These are phyloP conservation scores for Calonectria crousiana DNA, from an alignment of 2,329 filamentous ascomycete genomes.

Conservation along the genomic window DNA sequence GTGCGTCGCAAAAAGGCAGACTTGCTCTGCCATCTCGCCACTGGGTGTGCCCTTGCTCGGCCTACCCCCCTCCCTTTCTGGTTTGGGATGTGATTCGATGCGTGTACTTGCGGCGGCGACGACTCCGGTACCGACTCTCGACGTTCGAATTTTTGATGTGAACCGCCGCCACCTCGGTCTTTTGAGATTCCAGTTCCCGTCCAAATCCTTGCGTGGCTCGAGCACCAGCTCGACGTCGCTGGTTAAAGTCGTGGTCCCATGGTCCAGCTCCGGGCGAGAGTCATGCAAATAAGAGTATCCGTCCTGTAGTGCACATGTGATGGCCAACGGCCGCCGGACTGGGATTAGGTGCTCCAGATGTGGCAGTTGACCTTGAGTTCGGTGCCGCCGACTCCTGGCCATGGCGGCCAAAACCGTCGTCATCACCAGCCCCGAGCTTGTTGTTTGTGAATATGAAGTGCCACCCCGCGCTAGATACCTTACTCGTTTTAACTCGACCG, in stretches of 20 bases:
- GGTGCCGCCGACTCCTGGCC: slow-evolving; percentile 43
- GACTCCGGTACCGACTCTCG: slow-evolving; percentile 31
- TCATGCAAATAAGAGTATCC: slow-evolving; percentile 38
- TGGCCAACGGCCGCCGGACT: slow-evolving; percentile 42
- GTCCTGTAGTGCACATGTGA: slow-evolving; percentile 42
- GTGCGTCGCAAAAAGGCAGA: neutral
- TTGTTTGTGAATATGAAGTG: slow-evolving; percentile 12
- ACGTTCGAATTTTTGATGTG: slow-evolving; percentile 32
- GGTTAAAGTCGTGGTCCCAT: slow-evolving; percentile 37
- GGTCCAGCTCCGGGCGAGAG: slow-evolving; percentile 41
- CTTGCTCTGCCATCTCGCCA: slow-evolving; percentile 18
- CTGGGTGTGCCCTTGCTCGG: slow-evolving; percentile 14
- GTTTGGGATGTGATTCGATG: slow-evolving; percentile 29
- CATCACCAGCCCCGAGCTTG: slow-evolving; percentile 8
- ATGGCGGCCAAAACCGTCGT: slow-evolving; percentile 18
- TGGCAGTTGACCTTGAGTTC: slow-evolving; percentile 47
- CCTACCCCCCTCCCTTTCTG: slow-evolving; percentile 15
- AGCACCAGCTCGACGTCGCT: slow-evolving; percentile 34
- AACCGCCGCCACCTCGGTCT: slow-evolving; percentile 38
- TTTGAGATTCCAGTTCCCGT: slow-evolving; percentile 35
- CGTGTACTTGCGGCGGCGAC: slow-evolving; percentile 26
- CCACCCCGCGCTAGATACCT: slow-evolving; percentile 9
- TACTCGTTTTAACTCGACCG: slow-evolving; percentile 14
- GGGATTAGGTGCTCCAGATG: slow-evolving; percentile 42
- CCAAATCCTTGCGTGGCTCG: slow-evolving; percentile 30